Base-by-base conservation (phyloP, 805 yeast species). In the Candida ponderosae region DNA sequence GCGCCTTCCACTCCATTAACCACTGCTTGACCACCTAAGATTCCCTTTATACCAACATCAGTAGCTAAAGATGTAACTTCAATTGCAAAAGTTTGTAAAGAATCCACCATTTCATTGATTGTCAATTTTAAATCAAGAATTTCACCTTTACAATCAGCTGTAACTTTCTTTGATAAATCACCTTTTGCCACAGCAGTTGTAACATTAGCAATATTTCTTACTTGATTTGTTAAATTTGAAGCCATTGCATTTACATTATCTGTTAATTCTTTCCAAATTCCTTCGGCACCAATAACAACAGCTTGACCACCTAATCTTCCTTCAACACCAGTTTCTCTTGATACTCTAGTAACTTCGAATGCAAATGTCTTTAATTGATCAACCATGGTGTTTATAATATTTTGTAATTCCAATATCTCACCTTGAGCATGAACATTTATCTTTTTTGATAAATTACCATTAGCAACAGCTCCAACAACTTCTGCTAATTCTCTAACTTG, bases 211-310 rank as follows among this genome's bases (percentile, higher is more conserved):
- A 86, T 82, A 50, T 86, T 94, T 39, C 95, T 73, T 44, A 85
- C 95, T 57, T 85, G 95, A 29, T 86, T 84, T 0, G 95, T 85
- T 53, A 85, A 70, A 57, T 85, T 85, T 21, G 81, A 68, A 23
- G 95, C 95, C 95, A 85, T 85, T 34, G 95, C 95, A 53, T 85
- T 85, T 38, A 85, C 93, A 51, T 85, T 85, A 57, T 84, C 95
- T 1, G 95, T 85, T 32, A 85, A 70, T 57, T 85, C 95, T 50
- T 81, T 75, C 95, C 95, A 85, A 39, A 84, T 85, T 44, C 95
- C 95, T 48, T 82, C 86, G 24, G 84, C 93, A 41, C 81, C 84
- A 40, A 76, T 80, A 38, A 85, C 83, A 40, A 79, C 74, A 4
- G 95, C 95, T 57, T 85, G 95, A 8, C 95, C 95, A 38, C 95